Conservation (phyloP, 257 asterid genomes). For the Penstemon barbatus region DNA sequence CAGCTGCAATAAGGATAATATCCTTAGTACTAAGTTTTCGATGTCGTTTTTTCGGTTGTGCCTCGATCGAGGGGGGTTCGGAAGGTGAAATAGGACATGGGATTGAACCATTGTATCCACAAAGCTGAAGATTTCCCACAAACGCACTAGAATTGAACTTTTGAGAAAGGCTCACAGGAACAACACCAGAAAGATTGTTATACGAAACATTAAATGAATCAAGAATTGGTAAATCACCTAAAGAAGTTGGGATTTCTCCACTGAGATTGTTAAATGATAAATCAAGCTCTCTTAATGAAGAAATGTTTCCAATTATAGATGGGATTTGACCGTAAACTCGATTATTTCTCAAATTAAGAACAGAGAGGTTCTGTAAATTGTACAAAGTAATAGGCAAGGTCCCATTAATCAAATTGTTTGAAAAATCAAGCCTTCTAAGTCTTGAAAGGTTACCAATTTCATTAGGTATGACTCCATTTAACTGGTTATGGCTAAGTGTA, state of each 20-base stretch:
- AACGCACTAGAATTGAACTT: conserved; percentile 73
- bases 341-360: conserved; percentile 58
- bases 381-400: conserved; percentile 51
- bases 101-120: conserved; percentile 66
- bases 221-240: conserved; percentile 60
- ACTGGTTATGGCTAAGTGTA: conserved; percentile 44
- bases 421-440: conserved; percentile 52
- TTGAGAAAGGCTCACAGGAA: conserved; percentile 54
- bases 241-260: conserved; percentile 70
- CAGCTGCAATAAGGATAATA: conserved; percentile 74
- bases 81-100: conserved; percentile 55
- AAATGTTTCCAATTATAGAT: conserved; percentile 45
- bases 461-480: conserved; percentile 47
- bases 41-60: conserved; percentile 23
- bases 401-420: conserved; percentile 59
- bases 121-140: conserved; percentile 66
- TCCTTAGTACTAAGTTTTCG: conserved; percentile 65
- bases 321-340: conserved; percentile 54
- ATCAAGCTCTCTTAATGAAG: conserved; percentile 61
- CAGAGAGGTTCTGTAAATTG: conserved; percentile 50
- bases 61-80: conserved; percentile 37
- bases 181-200: conserved; percentile 77
- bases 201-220: conserved; percentile 71
- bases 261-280: conserved; percentile 57
- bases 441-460: conserved; percentile 46